Evolutionary conservation across 75 land plant genomes (phyloP).

Genomic region (Chamaecyparis obtusa): DNA sequence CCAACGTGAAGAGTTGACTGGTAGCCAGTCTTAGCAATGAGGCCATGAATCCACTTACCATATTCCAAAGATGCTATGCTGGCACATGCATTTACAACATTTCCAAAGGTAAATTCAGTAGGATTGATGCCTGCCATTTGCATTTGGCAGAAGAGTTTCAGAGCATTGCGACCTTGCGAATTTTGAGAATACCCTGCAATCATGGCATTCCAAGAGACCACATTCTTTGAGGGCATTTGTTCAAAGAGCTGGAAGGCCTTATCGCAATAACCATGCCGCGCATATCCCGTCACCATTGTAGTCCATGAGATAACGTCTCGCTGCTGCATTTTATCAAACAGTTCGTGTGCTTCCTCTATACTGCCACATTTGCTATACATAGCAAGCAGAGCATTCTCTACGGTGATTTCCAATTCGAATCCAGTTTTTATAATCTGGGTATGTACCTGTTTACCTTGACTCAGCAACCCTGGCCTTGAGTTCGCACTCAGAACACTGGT

Average conservation of each 20-base stretch:
- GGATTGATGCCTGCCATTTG: constrained; percentile 16
- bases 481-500: constrained; percentile 20
- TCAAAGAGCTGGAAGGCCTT: constrained; percentile 22
- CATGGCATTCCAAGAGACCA: constrained; percentile 26
- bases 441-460: constrained; percentile 14
- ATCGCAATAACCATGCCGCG: constrained; percentile 1
- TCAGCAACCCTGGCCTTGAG: neutral
- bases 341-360: neutral
- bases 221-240: constrained; percentile 15
- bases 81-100: constrained; percentile 19
- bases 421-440: constrained; percentile 22
- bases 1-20: constrained; percentile 15
- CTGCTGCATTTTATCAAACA: neutral
- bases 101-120: constrained; percentile 16
- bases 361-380: neutral
- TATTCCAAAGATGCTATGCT: constrained; percentile 4
- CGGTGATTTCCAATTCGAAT: constrained; percentile 12
- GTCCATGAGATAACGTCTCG: neutral
- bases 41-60: constrained; percentile 13
- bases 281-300: constrained; percentile 16
- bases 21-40: constrained; percentile 12
- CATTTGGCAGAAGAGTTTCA: constrained; percentile 19
- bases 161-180: constrained; percentile 16
- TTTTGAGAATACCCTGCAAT: constrained; percentile 24
- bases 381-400: neutral